A percentile compares a stretch with the other conserved stretches of the same genome.
Evolutionary conservation across 2,329 filamentous ascomycete species (phyloP).

Genomic region (Epichloe uncinata): DNA sequence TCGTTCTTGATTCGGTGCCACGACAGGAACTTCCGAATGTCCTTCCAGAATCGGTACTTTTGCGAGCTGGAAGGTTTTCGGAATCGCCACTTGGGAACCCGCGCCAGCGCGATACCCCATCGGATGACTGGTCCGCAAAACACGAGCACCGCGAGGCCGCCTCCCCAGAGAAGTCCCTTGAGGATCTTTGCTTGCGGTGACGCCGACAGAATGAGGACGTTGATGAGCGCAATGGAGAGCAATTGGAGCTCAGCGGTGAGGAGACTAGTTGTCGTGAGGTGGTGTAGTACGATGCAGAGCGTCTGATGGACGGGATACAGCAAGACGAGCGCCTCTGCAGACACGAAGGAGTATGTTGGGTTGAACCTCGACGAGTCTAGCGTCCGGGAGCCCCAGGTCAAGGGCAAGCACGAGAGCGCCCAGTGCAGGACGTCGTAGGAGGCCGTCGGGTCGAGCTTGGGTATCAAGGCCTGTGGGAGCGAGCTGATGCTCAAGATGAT

Average conservation of each 20-base stretch:
- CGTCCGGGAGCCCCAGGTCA: constrained; percentile 24
- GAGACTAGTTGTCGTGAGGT: constrained; percentile 79
- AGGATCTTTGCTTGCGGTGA: constrained; percentile 79
- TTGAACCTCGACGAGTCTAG: constrained; percentile 26
- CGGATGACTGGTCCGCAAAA: constrained; percentile 60
- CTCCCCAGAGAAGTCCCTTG: constrained; percentile 74
- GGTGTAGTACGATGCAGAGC: constrained; percentile 58
- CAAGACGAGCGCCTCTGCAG: constrained; percentile 44
- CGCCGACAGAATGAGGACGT: constrained; percentile 60
- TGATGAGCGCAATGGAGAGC: constrained; percentile 69
- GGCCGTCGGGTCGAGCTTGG: constrained; percentile 41
- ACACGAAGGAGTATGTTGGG: constrained; percentile 20
- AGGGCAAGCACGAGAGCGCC: constrained; percentile 58
- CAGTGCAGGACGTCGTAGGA: constrained; percentile 63
- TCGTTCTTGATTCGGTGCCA: constrained; percentile 34
- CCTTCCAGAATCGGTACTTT: constrained; percentile 24
- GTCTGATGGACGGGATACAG: constrained; percentile 77
- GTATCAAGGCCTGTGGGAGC: constrained; percentile 60
- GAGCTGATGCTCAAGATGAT: constrained; percentile 70
- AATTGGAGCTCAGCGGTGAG: constrained; percentile 79
- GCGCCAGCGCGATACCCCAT: constrained; percentile 74
- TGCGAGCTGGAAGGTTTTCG: constrained; percentile 35
- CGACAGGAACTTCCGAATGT: constrained; percentile 26
- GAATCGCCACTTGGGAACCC: constrained; percentile 87
- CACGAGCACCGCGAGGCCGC: constrained; percentile 65